These are phyloP conservation scores for Pseudevernia furfuracea DNA, from an alignment of 495 filamentous ascomycete genomes.

Conservation along the genomic window DNA sequence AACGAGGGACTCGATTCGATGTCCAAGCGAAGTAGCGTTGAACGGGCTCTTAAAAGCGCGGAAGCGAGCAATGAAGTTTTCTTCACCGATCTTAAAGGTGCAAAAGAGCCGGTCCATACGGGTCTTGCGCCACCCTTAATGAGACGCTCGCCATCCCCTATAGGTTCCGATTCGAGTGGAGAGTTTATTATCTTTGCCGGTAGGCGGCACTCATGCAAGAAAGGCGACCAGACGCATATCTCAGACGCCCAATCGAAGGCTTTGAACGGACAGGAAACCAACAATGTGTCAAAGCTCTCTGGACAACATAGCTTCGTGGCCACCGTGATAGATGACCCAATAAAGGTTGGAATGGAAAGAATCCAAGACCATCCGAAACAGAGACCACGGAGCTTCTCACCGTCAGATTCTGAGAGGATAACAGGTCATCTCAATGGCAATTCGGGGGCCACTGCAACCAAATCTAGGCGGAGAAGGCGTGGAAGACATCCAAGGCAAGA, in stretches of 20 bases:
- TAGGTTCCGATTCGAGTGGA: conserved; percentile 49
- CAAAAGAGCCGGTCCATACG: conserved; percentile 18
- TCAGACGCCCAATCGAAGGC: neutral
- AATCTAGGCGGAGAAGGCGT: conserved; percentile 3
- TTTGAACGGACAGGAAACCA: neutral
- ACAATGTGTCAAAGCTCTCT: neutral
- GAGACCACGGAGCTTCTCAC: neutral
- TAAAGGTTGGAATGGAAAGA: neutral
- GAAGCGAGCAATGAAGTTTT: conserved; percentile 3
- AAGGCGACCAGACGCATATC: neutral
- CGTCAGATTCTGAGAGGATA: neutral
- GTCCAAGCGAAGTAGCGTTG: neutral
- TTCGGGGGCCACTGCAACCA: neutral
- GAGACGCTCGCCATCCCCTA: conserved; percentile 34
- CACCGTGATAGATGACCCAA: conserved; percentile 7
- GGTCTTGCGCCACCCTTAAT: conserved; percentile 27
- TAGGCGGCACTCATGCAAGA: conserved; percentile 29
- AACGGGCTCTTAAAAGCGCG: neutral
- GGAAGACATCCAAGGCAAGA: conserved; percentile 16
- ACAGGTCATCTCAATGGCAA: neutral
- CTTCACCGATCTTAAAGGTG: conserved; percentile 15
- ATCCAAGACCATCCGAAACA: neutral
- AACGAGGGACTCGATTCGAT: neutral
- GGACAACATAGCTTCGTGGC: neutral
- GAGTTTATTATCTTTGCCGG: conserved; percentile 63